Evolutionary conservation across 2,329 filamentous ascomycete species (phyloP).

Genomic region (Thelonectria blattea): DNA sequence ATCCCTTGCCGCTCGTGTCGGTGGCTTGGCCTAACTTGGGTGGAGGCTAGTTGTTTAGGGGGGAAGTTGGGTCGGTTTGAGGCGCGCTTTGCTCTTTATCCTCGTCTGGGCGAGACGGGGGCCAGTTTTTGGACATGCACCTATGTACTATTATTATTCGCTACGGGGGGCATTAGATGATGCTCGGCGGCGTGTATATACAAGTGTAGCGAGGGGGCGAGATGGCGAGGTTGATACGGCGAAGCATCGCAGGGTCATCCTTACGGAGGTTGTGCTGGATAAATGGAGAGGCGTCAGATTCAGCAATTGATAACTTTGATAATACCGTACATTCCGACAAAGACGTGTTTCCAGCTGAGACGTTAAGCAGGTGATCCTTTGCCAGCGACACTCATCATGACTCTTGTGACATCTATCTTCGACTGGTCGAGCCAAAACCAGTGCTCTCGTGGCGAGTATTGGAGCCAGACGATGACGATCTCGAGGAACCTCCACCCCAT

Average conservation of each 20-base stretch:
- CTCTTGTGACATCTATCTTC: constrained; percentile 50
- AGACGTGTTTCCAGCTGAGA: too few relatives aligned
- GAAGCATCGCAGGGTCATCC: not conserved
- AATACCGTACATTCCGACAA: too few relatives aligned
- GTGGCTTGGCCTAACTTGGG: constrained; percentile 13
- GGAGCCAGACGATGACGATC: constrained; percentile 46
- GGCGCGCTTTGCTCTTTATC: constrained; percentile 32
- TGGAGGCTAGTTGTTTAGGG: constrained; percentile 10
- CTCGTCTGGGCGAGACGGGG: constrained; percentile 39
- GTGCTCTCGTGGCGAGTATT: constrained; percentile 68
- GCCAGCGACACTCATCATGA: too few relatives aligned
- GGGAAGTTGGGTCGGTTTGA: constrained; percentile 24
- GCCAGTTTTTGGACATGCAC: constrained; percentile 38
- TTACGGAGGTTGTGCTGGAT: constrained; percentile 34
- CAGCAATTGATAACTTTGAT: constrained; percentile 17
- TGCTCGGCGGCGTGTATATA: constrained; percentile 35
- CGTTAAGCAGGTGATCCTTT: too few relatives aligned
- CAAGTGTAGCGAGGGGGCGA: constrained; percentile 24
- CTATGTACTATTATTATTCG: constrained; percentile 40
- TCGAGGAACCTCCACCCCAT: constrained; percentile 39
- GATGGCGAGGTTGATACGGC: not conserved
- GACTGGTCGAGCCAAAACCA: constrained; percentile 73
- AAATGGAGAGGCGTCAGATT: constrained; percentile 36
- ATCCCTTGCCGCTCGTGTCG: constrained; percentile 23
- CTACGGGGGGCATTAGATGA: constrained; percentile 16